Conservation (phyloP, 371 early-diverging fungal species). For the Sporodiniella umbellata region DNA sequence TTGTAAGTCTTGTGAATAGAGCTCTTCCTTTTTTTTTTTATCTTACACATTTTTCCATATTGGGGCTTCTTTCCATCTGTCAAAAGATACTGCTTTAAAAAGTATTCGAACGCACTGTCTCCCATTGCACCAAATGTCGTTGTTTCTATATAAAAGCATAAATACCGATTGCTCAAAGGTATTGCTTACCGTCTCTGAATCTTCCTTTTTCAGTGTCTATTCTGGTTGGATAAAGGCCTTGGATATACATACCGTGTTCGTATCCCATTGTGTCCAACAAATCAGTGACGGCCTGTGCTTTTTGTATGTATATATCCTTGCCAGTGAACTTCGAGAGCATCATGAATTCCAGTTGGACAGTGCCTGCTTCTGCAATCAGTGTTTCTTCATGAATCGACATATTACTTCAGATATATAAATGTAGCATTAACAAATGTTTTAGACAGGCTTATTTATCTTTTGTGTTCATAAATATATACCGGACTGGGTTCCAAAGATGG, state of each 20-base stretch:
- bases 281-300: conserved; percentile 53
- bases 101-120: conserved; percentile 62
- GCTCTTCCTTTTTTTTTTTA: no score
- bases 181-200: conserved; percentile 31
- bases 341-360: conserved; percentile 86
- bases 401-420: conserved; percentile 10
- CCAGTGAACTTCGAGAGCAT: conserved; percentile 71
- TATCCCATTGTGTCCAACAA: conserved; percentile 34
- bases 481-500: conserved; percentile 37
- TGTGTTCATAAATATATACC: no score
- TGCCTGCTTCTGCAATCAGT: conserved; percentile 80
- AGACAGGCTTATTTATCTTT: no score
- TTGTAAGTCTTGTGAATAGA: no score
- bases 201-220: conserved; percentile 35
- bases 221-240: conserved; percentile 53
- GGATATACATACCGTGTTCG: conserved; percentile 44
- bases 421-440: conserved; percentile 20
- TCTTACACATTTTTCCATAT: conserved; percentile 57
- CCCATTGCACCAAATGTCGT: conserved; percentile 51
- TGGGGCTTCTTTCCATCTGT: conserved; percentile 48
- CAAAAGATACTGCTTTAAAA: conserved; percentile 68
- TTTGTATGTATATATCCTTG: conserved; percentile 55
- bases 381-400: conserved; percentile 10
- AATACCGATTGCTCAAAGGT: background rate
- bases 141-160: conserved; percentile 12